Percentiles rank a stretch among this genome's conserved stretches.
These are phyloP conservation scores for Trifolium repens DNA, from an alignment of 306 rosid species.

Conservation along the genomic window DNA sequence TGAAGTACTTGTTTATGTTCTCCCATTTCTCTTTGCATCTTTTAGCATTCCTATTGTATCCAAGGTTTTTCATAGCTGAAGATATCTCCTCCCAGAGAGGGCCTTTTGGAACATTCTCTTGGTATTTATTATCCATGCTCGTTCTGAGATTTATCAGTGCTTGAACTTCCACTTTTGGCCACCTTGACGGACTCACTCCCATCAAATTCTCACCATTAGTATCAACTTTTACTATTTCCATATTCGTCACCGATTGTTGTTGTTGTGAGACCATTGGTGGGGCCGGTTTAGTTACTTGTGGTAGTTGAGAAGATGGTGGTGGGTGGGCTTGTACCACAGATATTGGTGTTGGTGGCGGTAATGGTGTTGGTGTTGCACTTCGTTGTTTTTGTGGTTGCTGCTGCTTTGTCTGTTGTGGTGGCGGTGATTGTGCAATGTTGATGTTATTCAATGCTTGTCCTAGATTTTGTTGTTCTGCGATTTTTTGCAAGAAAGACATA, in stretches of 20 bases:
- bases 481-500: conserved; percentile 72
- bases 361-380: not conserved
- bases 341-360: not conserved
- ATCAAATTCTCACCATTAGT: conserved; percentile 40
- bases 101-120: conserved; percentile 85
- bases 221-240: conserved; percentile 44
- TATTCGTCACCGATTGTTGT: conserved; percentile 26
- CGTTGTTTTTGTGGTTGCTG: conserved; percentile 10
- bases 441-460: conserved; percentile 36
- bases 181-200: conserved; percentile 62
- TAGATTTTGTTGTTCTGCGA: conserved; percentile 62
- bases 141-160: conserved; percentile 75
- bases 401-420: not conserved
- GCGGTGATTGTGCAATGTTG: conserved; percentile 22
- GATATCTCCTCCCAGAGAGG: conserved; percentile 96
- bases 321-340: not conserved
- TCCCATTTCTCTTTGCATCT: conserved; percentile 99
- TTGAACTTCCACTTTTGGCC: conserved; percentile 89
- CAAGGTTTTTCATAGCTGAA: conserved; percentile 60
- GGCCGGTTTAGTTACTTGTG: not conserved
- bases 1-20: conserved; percentile 98
- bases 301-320: not conserved
- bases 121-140: conserved; percentile 66
- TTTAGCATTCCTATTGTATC: conserved; percentile 74
- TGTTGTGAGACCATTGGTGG: not conserved